Evolutionary conservation across 306 rosid species (phyloP).

Genomic region (Arachis stenosperma): DNA sequence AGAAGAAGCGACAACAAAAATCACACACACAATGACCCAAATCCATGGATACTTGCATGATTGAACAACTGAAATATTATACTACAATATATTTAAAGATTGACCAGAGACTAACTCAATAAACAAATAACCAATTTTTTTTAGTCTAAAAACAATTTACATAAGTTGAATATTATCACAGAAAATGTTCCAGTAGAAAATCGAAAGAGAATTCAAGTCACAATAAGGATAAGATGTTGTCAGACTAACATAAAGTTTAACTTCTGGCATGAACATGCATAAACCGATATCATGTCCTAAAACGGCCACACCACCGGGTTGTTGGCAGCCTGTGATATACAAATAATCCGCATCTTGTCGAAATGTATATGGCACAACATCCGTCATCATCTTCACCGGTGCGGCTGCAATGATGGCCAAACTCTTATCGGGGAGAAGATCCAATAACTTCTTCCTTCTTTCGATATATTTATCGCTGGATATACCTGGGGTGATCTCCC

Average conservation of each 20-base stretch:
- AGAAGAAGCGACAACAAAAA: conserved; percentile 32
- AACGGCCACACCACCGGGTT: conserved; percentile 91
- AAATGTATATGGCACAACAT: conserved; percentile 90
- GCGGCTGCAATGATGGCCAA: conserved; percentile 92
- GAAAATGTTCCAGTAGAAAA: conserved; percentile 23
- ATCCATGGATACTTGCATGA: conserved; percentile 17
- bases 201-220: conserved; percentile 28
- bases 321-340: conserved; percentile 93
- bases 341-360: conserved; percentile 89
- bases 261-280: conserved; percentile 98
- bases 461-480: conserved; percentile 69
- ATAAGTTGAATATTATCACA: conserved; percentile 9
- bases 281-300: conserved; percentile 81
- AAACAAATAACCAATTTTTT: background rate
- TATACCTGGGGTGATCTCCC: conserved; percentile 87
- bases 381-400: conserved; percentile 95
- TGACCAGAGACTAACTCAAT: conserved; percentile 2
- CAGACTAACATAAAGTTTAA: conserved; percentile 65
- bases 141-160: background rate
- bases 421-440: conserved; percentile 81
- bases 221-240: conserved; percentile 15
- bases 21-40: conserved; percentile 1
- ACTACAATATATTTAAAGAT: conserved; percentile 25
- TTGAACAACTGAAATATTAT: conserved; percentile 33
- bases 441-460: conserved; percentile 81